Base-by-base conservation (phyloP, 2,329 filamentous ascomycete genomes). In the Neofusicoccum parvum region DNA sequence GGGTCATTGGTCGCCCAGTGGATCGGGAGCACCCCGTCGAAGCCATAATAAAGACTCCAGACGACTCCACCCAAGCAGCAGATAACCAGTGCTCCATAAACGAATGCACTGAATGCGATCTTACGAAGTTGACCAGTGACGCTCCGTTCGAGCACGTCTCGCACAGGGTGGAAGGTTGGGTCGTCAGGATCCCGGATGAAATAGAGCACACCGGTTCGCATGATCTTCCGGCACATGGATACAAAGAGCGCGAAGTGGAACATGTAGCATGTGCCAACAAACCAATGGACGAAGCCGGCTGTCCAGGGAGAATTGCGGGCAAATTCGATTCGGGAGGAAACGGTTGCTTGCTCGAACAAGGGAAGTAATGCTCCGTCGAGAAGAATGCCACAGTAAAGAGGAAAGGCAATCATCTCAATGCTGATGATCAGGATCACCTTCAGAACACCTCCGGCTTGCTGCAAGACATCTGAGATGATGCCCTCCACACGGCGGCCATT, bases 231-330 rank as follows among this genome's bases (percentile, higher is more conserved):
- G 79, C 95, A 99, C 94, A 99, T 98, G 65, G 94, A 96, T 17
- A 99, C 95, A 75, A 99, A 99, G 3, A 99, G 86, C 5, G 95
- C 95, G 76, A 99, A 99, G 76, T 99, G 95, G 80, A 99, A 99
- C 96, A 99, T 99, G 79, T 99, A 99, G 68, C 94, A 96, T 3
- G 95, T 99, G 56, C 95, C 95, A 65, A 97, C 90, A 74, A 99
- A 99, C 95, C 95, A 99, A 77, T 99, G 95, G 62, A 98, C 91
- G 76, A 99, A 99, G 14, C 96, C 87, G 14, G 94, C 97, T 0
- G 93, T 97, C 70, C 94, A 85, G 0, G 95, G 95, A 67, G 90
- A 92, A 67, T 88, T 84, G 64, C 87, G 81, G 1, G 92, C 92
- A 73, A 97, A 99, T 3, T 88, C 81, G 60, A 96, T 80, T 23